These are phyloP conservation scores for Pterocarpus santalinus DNA, from an alignment of 306 rosid genomes.

Conservation along the genomic window DNA sequence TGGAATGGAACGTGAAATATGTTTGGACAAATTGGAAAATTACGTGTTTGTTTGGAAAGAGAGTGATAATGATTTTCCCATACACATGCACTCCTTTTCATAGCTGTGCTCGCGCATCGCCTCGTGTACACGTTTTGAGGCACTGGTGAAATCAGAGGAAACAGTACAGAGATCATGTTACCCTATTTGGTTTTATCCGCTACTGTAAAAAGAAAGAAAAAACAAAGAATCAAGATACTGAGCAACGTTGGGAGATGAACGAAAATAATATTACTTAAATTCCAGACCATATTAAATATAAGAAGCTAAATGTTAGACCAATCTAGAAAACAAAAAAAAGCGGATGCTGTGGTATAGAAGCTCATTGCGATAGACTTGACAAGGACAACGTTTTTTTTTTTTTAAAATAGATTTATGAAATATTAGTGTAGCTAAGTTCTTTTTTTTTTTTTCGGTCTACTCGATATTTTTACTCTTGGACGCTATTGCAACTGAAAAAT, in stretches of 20 bases:
- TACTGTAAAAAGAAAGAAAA: not conserved
- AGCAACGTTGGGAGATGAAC: not conserved
- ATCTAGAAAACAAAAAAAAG: no score
- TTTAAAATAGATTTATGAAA: no score
- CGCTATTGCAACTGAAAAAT: no score
- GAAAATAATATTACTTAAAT: not conserved
- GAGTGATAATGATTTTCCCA: conserved; percentile 25
- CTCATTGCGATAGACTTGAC: no score
- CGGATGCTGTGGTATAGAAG: no score
- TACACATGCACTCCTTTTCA: conserved; percentile 47
- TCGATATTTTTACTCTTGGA: no score
- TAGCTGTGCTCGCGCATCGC: conserved; percentile 57
- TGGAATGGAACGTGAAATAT: not conserved
- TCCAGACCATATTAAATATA: not conserved
- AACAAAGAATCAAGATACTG: not conserved
- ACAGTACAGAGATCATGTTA: conserved; percentile 31
- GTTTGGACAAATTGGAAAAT: not conserved
- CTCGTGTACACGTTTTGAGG: conserved; percentile 44
- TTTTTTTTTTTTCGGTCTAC: no score
- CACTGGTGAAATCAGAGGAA: conserved; percentile 35
- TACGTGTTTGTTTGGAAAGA: conserved; percentile 11
- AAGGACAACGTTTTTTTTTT: no score
- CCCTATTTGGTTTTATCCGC: conserved; percentile 35
- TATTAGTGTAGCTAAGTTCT: no score
- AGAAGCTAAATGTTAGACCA: no score